These are phyloP conservation scores for Podospora comata DNA, from an alignment of 495 filamentous ascomycete species.

Conservation along the genomic window DNA sequence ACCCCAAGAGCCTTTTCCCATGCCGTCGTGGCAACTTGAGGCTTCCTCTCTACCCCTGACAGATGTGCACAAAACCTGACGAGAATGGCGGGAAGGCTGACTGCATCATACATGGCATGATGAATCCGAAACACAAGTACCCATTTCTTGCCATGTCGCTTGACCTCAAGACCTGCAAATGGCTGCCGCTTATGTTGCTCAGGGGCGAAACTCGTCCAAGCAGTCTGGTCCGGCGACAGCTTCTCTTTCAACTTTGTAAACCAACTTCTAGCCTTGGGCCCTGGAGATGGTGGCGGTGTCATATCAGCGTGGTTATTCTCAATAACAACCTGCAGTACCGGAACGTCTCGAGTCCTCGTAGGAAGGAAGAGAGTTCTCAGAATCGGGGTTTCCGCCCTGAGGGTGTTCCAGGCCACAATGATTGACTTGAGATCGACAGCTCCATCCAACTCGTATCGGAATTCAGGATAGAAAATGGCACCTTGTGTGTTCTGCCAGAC, in stretches of 20 bases:
- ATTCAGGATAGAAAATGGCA: conserved; percentile 60
- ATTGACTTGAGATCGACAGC: conserved; percentile 37
- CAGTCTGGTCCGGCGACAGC: background rate
- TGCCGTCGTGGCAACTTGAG: background rate
- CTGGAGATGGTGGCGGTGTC: background rate
- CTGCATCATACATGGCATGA: conserved; percentile 77
- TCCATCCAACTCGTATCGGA: conserved; percentile 48
- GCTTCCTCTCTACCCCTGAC: background rate
- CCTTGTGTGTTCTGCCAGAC: conserved; percentile 63
- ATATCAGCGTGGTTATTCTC: background rate
- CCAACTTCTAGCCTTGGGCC: background rate
- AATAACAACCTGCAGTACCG: conserved; percentile 51
- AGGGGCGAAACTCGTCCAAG: conserved; percentile 16
- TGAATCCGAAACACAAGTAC: conserved; percentile 53
- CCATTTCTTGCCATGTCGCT: conserved; percentile 18
- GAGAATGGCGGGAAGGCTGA: conserved; percentile 58
- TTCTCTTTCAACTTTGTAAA: background rate
- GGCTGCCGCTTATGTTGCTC: background rate
- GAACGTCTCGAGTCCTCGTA: conserved; percentile 40
- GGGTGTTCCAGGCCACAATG: conserved; percentile 51
- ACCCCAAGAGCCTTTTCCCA: background rate
- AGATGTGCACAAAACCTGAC: conserved; percentile 29
- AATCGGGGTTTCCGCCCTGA: conserved; percentile 54
- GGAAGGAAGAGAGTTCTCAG: conserved; percentile 61
- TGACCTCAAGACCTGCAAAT: conserved; percentile 17